Conservation (phyloP, 768 basidiomycete genomes). For the Macrocybe gigantea region DNA sequence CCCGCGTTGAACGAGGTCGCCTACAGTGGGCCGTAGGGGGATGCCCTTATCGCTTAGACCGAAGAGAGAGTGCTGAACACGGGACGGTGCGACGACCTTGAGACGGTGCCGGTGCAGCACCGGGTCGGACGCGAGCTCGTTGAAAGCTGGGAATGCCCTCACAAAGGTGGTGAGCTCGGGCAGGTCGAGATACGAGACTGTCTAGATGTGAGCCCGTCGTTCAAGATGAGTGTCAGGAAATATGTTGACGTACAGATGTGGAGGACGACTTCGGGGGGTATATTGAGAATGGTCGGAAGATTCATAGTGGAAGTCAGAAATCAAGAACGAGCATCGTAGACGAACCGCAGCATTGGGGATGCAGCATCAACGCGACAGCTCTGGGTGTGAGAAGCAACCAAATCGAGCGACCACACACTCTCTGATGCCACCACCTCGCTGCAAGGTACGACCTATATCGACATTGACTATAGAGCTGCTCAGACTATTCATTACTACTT, state of each 20-base stretch:
- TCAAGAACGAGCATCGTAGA: no score
- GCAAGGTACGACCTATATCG: slow-evolving; percentile 8
- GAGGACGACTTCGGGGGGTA: no score
- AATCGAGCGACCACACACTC: no score
- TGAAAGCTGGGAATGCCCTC: slow-evolving; percentile 40
- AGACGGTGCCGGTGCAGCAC: slow-evolving; percentile 59
- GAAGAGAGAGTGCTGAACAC: slow-evolving; percentile 61
- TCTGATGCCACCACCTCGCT: slow-evolving; percentile 5
- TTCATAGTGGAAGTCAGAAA: no score
- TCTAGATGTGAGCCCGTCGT: no score
- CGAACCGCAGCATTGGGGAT: no score
- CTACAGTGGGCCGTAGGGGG: slow-evolving; percentile 56
- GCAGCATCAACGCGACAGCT: no score
- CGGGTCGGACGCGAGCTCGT: slow-evolving; percentile 51
- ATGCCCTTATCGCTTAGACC: slow-evolving; percentile 49
- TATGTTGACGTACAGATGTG: no score
- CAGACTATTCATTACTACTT: not conserved
- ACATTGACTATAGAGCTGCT: no score
- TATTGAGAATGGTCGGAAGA: no score
- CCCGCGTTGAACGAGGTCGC: slow-evolving; percentile 62
- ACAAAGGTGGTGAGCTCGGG: slow-evolving; percentile 60
- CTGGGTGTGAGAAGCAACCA: no score
- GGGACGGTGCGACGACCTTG: slow-evolving; percentile 58
- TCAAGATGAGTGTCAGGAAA: no score
- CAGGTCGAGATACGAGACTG: slow-evolving; percentile 69